These are phyloP conservation scores for Podospora sp. DNA, from an alignment of 495 filamentous ascomycete species.

Conservation along the genomic window DNA sequence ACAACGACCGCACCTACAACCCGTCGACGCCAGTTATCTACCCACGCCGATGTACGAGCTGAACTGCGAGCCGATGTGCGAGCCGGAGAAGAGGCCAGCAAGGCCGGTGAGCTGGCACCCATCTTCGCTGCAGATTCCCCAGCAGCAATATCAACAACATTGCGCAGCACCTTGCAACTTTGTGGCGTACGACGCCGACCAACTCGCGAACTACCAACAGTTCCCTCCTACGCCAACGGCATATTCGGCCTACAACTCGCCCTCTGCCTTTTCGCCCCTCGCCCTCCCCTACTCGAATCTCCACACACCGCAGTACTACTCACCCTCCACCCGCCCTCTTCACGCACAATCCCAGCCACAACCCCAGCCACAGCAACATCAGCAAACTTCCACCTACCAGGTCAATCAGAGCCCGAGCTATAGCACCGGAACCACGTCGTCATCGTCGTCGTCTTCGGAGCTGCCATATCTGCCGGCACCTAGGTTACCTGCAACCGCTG, in stretches of 20 bases:
- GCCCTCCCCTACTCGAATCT: slow-evolving; percentile 38
- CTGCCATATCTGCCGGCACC: slow-evolving; percentile 24
- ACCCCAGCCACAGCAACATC: not conserved
- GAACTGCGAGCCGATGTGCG: slow-evolving; percentile 36
- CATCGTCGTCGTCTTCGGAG: slow-evolving; percentile 10
- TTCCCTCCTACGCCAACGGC: slow-evolving; percentile 45
- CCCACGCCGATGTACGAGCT: slow-evolving; percentile 34
- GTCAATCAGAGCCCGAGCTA: slow-evolving; percentile 3
- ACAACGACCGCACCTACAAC: slow-evolving; percentile 39
- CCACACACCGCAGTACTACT: slow-evolving; percentile 28
- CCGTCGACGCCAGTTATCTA: slow-evolving; percentile 39
- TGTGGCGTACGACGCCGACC: slow-evolving; percentile 39
- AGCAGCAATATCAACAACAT: slow-evolving; percentile 6
- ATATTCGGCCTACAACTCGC: slow-evolving; percentile 52
- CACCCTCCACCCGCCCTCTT: slow-evolving; percentile 20
- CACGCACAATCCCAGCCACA: slow-evolving; percentile 13
- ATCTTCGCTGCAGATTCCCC: slow-evolving; percentile 43
- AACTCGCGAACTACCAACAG: slow-evolving; percentile 41
- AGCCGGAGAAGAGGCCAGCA: slow-evolving; percentile 36
- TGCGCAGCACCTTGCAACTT: slow-evolving; percentile 32
- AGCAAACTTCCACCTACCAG: slow-evolving; percentile 12
- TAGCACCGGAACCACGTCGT: slow-evolving; percentile 1
- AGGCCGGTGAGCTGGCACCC: slow-evolving; percentile 77
- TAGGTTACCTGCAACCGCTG: slow-evolving; percentile 17
- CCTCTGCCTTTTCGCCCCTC: slow-evolving; percentile 46